Conservation (phyloP, 768 basidiomycete genomes). For the Macrolepiota albuminosa region DNA sequence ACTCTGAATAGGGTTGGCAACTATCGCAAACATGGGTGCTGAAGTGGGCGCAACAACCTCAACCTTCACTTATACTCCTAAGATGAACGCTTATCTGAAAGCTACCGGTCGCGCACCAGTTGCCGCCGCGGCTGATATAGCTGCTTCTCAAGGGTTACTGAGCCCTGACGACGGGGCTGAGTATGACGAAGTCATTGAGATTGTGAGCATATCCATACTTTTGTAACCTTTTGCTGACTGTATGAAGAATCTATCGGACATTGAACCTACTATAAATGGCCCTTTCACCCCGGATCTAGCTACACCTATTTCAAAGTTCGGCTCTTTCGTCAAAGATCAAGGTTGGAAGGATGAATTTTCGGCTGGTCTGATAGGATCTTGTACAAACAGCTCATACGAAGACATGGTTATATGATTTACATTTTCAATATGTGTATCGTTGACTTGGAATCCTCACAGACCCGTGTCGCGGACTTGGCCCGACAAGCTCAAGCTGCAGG, state of each 20-base stretch:
- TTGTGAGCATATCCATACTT: slow-evolving; percentile 47
- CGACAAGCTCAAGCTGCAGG: slow-evolving; percentile 84
- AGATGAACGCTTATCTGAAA: slow-evolving; percentile 85
- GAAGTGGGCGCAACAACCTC: slow-evolving; percentile 99
- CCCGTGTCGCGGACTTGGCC: slow-evolving; percentile 88
- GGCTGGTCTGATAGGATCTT: slow-evolving; percentile 94
- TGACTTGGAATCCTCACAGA: slow-evolving; percentile 39
- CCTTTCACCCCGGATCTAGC: slow-evolving; percentile 97
- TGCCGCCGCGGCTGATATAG: slow-evolving; percentile 81
- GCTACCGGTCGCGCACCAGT: slow-evolving; percentile 88
- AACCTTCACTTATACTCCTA: slow-evolving; percentile 90
- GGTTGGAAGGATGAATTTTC: slow-evolving; percentile 94
- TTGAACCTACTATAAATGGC: slow-evolving; percentile 93
- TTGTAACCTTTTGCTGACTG: slow-evolving; percentile 1
- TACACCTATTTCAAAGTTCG: slow-evolving; percentile 90
- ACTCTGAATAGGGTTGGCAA: slow-evolving; percentile 64
- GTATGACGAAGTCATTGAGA: slow-evolving; percentile 93
- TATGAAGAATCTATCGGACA: slow-evolving; percentile 72
- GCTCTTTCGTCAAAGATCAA: slow-evolving; percentile 70
- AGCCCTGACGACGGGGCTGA: slow-evolving; percentile 81
- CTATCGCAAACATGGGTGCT: slow-evolving; percentile 98
- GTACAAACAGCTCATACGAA: slow-evolving; percentile 98
- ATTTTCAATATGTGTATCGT: slow-evolving; percentile 7
- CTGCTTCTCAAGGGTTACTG: slow-evolving; percentile 74
- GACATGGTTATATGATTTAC: slow-evolving; percentile 61